Conservation (phyloP, 1,284 basidiomycete species). For the Meripilus lineatus region DNA sequence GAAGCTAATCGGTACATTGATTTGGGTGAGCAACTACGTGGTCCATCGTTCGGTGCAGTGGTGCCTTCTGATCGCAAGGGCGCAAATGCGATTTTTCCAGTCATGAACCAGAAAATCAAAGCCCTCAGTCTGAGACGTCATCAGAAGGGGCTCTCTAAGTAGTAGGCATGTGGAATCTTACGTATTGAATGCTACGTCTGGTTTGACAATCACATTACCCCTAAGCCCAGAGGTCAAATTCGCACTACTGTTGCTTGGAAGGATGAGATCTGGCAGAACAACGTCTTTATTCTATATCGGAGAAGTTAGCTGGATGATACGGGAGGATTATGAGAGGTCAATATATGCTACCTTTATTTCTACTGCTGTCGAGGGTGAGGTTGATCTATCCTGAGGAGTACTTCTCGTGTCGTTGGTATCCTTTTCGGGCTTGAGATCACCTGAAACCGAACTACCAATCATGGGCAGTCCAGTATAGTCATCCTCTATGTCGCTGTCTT, state of each 20-base stretch:
- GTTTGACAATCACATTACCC: conserved; percentile 2
- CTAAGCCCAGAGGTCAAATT: neutral
- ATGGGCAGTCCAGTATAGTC: too few relatives aligned
- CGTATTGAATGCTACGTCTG: conserved; percentile 6
- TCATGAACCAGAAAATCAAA: conserved; percentile 13
- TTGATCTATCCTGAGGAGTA: neutral
- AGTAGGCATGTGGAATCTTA: neutral
- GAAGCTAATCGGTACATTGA: conserved; percentile 14
- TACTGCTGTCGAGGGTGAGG: neutral
- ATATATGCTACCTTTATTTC: neutral
- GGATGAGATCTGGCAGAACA: neutral
- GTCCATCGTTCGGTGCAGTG: neutral
- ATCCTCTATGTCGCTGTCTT: conserved; percentile 22
- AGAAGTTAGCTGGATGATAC: neutral
- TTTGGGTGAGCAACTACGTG: conserved; percentile 10
- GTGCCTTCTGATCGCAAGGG: conserved; percentile 4
- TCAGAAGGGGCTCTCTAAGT: too few relatives aligned
- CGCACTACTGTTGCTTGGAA: neutral
- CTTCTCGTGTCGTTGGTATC: neutral
- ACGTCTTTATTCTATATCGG: neutral
- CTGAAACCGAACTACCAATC: neutral
- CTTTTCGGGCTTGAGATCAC: neutral
- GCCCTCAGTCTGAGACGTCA: conserved; percentile 10
- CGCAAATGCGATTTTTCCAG: conserved; percentile 10
- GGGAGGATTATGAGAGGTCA: too few relatives aligned